phyloP scores from a whole-genome alignment of 2,329 filamentous ascomycete genomes.

The Blastomyces parvus region DNA sequence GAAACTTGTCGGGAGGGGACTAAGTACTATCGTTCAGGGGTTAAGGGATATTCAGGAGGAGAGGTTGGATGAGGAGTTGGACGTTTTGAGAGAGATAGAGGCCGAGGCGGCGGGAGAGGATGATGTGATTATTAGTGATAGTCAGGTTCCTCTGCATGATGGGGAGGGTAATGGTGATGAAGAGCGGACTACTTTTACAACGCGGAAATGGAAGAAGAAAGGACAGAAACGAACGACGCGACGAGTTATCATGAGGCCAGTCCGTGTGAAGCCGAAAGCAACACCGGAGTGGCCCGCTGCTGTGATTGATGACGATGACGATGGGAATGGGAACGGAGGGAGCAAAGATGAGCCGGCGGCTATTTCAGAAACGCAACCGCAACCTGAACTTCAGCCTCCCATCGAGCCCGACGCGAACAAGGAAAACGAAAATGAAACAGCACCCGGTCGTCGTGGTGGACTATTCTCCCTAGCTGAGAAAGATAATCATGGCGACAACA shows the following conservation, averaged over 20 bases:
- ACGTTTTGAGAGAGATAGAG: conserved; percentile 38
- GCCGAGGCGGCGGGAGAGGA: conserved; percentile 17
- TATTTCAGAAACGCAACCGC: conserved; percentile 26
- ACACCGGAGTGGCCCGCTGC: conserved; percentile 16
- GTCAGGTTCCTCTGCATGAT: conserved; percentile 20
- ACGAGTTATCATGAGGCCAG: conserved; percentile 36
- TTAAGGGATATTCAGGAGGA: conserved; percentile 35
- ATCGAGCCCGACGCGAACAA: not conserved
- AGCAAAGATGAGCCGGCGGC: conserved; percentile 24
- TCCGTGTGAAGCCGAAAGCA: conserved; percentile 25
- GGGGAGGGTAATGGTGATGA: conserved; percentile 11
- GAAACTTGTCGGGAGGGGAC: conserved; percentile 31
- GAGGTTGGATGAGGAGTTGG: conserved; percentile 34
- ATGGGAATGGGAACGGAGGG: conserved; percentile 14
- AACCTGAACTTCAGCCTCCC: conserved; percentile 11
- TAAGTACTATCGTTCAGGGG: conserved; percentile 32
- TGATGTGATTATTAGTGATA: conserved; percentile 29
- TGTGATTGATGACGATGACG: conserved; percentile 10
- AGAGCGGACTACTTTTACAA: conserved; percentile 8
- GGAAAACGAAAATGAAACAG: not conserved
- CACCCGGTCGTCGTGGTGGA: too few relatives aligned
- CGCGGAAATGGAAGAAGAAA: conserved; percentile 37
- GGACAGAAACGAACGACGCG: conserved; percentile 42
- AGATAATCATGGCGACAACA: conserved; percentile 15
- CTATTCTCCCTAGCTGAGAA: not conserved